A percentile compares a stretch with the other conserved stretches of the same genome.
These are phyloP conservation scores for Leccinum arenicola DNA, from an alignment of 768 basidiomycete genomes.

Conservation along the genomic window DNA sequence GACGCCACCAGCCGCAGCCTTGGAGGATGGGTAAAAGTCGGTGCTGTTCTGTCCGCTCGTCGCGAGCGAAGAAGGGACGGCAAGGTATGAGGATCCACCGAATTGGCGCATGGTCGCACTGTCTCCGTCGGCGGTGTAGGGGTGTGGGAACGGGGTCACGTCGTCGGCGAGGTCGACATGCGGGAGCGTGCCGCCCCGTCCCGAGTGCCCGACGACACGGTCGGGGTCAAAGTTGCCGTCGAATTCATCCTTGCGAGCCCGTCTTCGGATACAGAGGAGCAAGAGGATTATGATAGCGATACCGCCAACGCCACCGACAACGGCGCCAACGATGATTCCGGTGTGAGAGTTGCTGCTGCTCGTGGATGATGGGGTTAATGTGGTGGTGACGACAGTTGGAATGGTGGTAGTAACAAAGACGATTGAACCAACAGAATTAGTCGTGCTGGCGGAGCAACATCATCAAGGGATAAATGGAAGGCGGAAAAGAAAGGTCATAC, in stretches of 20 bases:
- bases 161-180: slow-evolving; percentile 29
- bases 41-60: slow-evolving; percentile 2
- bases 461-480: neutral
- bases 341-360: slow-evolving; percentile 16
- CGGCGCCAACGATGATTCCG: slow-evolving; percentile 49
- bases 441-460: slow-evolving; percentile 14
- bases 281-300: slow-evolving; percentile 29
- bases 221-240: slow-evolving; percentile 52
- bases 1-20: neutral
- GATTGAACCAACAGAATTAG: slow-evolving; percentile 20
- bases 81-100: slow-evolving; percentile 9
- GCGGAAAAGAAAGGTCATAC: slow-evolving; percentile 14
- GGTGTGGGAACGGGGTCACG: slow-evolving; percentile 23
- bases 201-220: slow-evolving; percentile 32
- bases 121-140: slow-evolving; percentile 2
- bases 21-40: slow-evolving; percentile 9
- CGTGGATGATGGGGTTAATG: neutral
- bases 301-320: slow-evolving; percentile 45
- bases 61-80: slow-evolving; percentile 2
- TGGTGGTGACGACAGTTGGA: slow-evolving; percentile 14
- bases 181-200: slow-evolving; percentile 26
- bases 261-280: slow-evolving; percentile 29
- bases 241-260: slow-evolving; percentile 37
- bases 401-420: slow-evolving; percentile 18
- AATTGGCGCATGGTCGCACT: slow-evolving; percentile 25